Percentiles rank a stretch among this genome's conserved stretches.
Evolutionary conservation across 1,284 basidiomycete genomes (phyloP).

Genomic region (Anthracocystis walkeri): DNA sequence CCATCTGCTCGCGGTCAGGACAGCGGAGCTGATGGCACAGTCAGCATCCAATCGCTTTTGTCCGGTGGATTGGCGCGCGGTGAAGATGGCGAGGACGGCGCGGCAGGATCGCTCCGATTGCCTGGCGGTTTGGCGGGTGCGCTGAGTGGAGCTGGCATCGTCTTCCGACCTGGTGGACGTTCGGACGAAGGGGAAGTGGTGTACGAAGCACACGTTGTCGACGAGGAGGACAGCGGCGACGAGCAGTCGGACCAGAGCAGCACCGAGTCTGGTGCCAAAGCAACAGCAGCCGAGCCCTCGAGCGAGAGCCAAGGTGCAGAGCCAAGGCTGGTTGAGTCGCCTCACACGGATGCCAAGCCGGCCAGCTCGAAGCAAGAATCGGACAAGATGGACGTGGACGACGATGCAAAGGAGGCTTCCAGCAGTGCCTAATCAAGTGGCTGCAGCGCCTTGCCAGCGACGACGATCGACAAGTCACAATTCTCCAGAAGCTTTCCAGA

Average conservation of each 20-base stretch:
- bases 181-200: slow-evolving; percentile 59
- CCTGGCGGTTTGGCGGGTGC: slow-evolving; percentile 59
- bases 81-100: slow-evolving; percentile 52
- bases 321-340: slow-evolving; percentile 58
- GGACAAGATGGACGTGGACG: slow-evolving; percentile 43
- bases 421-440: background rate
- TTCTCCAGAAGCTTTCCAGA: no score
- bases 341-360: slow-evolving; percentile 45
- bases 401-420: slow-evolving; percentile 14
- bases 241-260: slow-evolving; percentile 40
- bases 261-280: slow-evolving; percentile 23
- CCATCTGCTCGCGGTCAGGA: slow-evolving; percentile 27
- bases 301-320: slow-evolving; percentile 19
- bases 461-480: no score
- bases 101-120: slow-evolving; percentile 36
- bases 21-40: slow-evolving; percentile 38
- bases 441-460: background rate
- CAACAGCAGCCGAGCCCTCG: slow-evolving; percentile 4
- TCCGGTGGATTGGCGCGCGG: slow-evolving; percentile 61
- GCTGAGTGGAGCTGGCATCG: slow-evolving; percentile 62
- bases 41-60: slow-evolving; percentile 63
- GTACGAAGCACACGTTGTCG: slow-evolving; percentile 64
- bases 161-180: slow-evolving; percentile 59
- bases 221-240: slow-evolving; percentile 58
- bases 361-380: slow-evolving; percentile 30